Base-by-base conservation (phyloP, 495 filamentous ascomycete genomes). In the Platismatia glauca region DNA sequence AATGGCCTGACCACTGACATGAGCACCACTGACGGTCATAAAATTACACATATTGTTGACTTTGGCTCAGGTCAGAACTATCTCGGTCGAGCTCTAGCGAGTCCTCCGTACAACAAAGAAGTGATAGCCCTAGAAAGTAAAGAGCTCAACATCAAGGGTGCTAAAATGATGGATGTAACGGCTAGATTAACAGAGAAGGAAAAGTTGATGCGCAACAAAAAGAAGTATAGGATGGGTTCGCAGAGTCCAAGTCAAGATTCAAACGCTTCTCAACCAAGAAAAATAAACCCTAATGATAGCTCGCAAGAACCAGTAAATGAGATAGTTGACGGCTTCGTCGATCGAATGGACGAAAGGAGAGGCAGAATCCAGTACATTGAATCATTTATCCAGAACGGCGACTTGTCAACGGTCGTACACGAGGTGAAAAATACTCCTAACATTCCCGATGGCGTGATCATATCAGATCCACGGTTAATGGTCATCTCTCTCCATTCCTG, bases 41-140 rank as follows among this genome's bases (percentile, higher is more conserved):
- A 78, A 27, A 85, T 96, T 58, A 90, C 90, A 1, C 92, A 97
- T 76, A 82, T 97, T 61, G 84, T 97, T 58, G 94, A 98, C 73
- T 96, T 96, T 73, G 94, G 94, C 29, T 95, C 90, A 56, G 94
- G 94, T 0, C 94, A 97, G 70, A 97, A 94, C 67, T 98, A 98
- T 70, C 83, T 98, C 2, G 92, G 94, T 15, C 84, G 94, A 50
- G 87, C 89, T 2, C 74, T 98, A 52, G 93, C 94, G 15, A 88
- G 85, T 65, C 78, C 85, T 57, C 91, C 92, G 1, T 95, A 95
- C 71, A 88, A 90, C 65, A 86, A 85, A 67, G 83, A 90, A 67
- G 88, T 97, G 58, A 82, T 97, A 63, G 94, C 94, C 18, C 88
- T 98, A 65, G 94, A 98, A 73, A 89, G 90, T 66, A 88, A 84